Percentiles rank a stretch among this genome's conserved stretches.
phyloP scores from a whole-genome alignment of 331 rosid species.

The Prunus yedoensis region DNA sequence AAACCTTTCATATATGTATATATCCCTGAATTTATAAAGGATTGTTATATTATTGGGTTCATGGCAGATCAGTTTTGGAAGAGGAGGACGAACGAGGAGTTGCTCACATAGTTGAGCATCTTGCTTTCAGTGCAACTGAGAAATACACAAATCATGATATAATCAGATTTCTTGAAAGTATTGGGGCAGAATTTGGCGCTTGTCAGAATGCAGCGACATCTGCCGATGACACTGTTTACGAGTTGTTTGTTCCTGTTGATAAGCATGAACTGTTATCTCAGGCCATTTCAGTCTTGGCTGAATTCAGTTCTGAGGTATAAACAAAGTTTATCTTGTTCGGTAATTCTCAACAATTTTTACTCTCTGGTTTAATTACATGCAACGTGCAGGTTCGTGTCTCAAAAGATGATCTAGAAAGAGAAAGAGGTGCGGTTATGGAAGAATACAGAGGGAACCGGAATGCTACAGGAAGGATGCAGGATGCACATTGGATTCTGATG shows the following conservation, averaged over 20 bases:
- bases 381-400: slow-evolving; percentile 73
- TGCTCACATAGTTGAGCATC: slow-evolving; percentile 97
- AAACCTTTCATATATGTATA: not conserved
- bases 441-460: slow-evolving; percentile 86
- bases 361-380: slow-evolving; percentile 10
- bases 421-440: slow-evolving; percentile 96
- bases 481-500: slow-evolving; percentile 85
- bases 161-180: slow-evolving; percentile 82
- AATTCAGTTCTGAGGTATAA: slow-evolving; percentile 89
- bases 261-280: slow-evolving; percentile 78
- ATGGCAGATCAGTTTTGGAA: slow-evolving; percentile 92
- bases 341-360: not conserved
- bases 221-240: slow-evolving; percentile 83
- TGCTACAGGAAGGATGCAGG: slow-evolving; percentile 95
- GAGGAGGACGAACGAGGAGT: slow-evolving; percentile 98
- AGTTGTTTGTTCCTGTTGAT: slow-evolving; percentile 92
- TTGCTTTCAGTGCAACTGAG: slow-evolving; percentile 90
- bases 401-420: slow-evolving; percentile 78
- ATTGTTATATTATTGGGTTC: slow-evolving; percentile 21
- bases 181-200: slow-evolving; percentile 97
- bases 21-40: not conserved
- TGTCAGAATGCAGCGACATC: slow-evolving; percentile 94
- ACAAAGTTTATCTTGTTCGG: not conserved
- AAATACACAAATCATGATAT: slow-evolving; percentile 86
- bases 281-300: slow-evolving; percentile 88